Evolutionary conservation across 1,284 basidiomycete genomes (phyloP), one percentile per base, ranked within the genome.

Genomic region (Cutaneotrichosporon arboriforme): DNA sequence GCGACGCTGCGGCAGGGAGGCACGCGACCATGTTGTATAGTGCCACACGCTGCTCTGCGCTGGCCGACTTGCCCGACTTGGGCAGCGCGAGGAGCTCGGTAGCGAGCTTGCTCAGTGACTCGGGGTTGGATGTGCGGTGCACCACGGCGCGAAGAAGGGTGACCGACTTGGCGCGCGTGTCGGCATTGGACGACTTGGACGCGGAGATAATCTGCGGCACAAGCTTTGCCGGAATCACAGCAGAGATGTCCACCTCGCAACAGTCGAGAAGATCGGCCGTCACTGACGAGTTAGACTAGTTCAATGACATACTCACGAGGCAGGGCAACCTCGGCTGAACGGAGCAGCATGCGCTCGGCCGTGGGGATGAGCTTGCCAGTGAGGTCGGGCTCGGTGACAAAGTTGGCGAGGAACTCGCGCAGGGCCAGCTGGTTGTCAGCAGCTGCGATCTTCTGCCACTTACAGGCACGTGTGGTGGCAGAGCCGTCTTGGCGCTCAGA

Each of bases 31-130:
- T 89, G 8, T 81, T 80, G 73, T 88, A 91, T 10, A 97, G 77
- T 0, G 85, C 79, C 7, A 84, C 73, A n/a, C 91, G 84, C 68
- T 97, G 90, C 56, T 93, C 91, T 3, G 87, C 81, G 2, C 88
- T 88, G 0, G 84, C 77, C 0, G 89, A 88, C 77, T 94, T 97
- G 31, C 89, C 86, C 0, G 83, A 74, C 66, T 87, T 85, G 4
- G 89, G 86, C 0, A 90, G 79, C 14, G 77, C 76, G 13, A 91
- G 77, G 2, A 92, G 73, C 59, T 92, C 88, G 10, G 78, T 80
- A 4, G 81, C 80, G 4, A 80, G 61, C 50, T 80, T 78, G 12
- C 66, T 60, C 18, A 66, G 65, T 1, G 65, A 70, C 14, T 74
- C 66, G 4, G 73, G 60, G 15, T 72, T 60, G 57, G 61, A 43